Evolutionary conservation across 768 basidiomycete species (phyloP), one percentile per base, ranked within the genome.

Genomic region (Russula ochroleuca): DNA sequence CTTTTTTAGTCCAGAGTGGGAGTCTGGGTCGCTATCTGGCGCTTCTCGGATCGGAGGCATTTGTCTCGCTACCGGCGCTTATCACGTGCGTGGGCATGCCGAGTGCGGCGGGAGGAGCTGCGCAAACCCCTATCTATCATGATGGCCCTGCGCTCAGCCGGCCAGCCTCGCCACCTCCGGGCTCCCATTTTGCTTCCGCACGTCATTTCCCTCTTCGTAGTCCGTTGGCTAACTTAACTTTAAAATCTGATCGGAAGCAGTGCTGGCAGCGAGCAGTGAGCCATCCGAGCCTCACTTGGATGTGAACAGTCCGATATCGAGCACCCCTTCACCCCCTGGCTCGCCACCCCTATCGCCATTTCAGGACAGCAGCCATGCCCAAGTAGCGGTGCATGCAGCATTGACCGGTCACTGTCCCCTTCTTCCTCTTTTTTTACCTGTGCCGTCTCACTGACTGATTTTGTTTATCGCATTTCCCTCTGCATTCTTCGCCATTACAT

Each of bases 221-320:
- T 45, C 21, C 14, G 23, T 56, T 47, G 38, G 9, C 64, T 65
- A 57, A 65, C 58, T 55, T 55, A 60, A 64, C 59, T 65, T 65
- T 61, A 65, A 64, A 28, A 49, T 53, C 53, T 61, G 64, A 51
- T 65, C 50, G 40, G 48, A 65, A 56, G 64, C 64, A 61, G 64
- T 65, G 64, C 64, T 61, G 52, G 59, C 59, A 50, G 45, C 17
- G 15, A 31, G 23, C 15, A 50, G 21, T 50, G 25, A 21, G 28
- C 35, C 25, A 33, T 47, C 51, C n/a, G 51, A 33, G 28, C 52
- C 52, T 52, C 58, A 43, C 38, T 40, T 48, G 10, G 37, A 59
- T 40, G 58, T 49, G 45, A 45, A 56, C 33, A 55, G 63, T 59
- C 45, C 57, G 51, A 64, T 64, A 54, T 52, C 63, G 5, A 64